phyloP scores from a whole-genome alignment of 441 rosid genomes.

The Erodium texanum region DNA sequence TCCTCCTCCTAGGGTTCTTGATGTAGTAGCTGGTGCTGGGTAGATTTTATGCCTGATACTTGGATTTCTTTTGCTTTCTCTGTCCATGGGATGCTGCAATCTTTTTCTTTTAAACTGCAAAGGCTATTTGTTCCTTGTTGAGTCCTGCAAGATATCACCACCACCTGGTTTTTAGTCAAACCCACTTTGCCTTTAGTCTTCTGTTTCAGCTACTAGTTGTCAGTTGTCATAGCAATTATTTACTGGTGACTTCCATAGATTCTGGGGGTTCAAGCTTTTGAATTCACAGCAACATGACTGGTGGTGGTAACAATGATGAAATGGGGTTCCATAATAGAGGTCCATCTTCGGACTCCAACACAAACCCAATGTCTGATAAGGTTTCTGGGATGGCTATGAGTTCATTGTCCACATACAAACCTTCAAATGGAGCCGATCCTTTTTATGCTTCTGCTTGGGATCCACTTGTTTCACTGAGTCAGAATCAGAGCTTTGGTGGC shows the following conservation, averaged over 20 bases:
- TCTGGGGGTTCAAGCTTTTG: constrained; percentile 26
- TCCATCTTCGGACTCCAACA: constrained; percentile 26
- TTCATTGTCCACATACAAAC: constrained; percentile 35
- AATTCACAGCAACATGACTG: constrained; percentile 37
- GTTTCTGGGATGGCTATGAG: constrained; percentile 26
- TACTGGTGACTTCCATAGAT: constrained; percentile 19
- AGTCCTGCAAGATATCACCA: constrained; percentile 43
- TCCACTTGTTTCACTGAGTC: constrained; percentile 44
- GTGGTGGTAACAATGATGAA: constrained; percentile 39
- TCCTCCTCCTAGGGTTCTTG: constrained; percentile 27
- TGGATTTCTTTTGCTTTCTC: constrained; percentile 43
- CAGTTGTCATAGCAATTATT: constrained; percentile 12
- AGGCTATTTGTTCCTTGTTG: constrained; percentile 47
- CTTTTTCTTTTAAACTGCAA: constrained; percentile 52
- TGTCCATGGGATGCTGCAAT: constrained; percentile 30
- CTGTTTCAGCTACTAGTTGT: not conserved
- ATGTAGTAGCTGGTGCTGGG: constrained; percentile 37
- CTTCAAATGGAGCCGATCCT: constrained; percentile 32
- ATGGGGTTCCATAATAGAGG: constrained; percentile 42
- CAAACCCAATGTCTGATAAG: constrained; percentile 4
- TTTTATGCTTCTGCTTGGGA: constrained; percentile 82
- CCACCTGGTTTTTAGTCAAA: constrained; percentile 32
- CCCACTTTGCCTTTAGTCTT: constrained; percentile 24
- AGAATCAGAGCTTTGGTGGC: constrained; percentile 36
- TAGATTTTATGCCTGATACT: constrained; percentile 63